Evolutionary conservation across 176 grass and related monocot genomes (phyloP), one percentile per base, ranked within the genome.

Genomic region (Lolium rigidum): DNA sequence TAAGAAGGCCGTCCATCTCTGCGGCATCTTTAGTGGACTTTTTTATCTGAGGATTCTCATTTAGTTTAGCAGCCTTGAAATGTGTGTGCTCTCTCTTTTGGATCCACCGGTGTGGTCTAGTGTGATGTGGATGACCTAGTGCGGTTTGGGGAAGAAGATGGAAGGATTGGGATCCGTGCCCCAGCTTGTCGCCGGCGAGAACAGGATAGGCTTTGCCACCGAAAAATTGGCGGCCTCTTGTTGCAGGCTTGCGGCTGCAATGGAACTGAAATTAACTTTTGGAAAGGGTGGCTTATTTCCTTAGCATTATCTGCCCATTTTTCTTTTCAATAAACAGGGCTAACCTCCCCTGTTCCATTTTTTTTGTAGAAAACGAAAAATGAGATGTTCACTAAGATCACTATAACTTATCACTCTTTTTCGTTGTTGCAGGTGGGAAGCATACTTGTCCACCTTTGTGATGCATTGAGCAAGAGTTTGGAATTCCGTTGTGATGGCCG

Each of bases 401-500:
- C 26, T 37, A 9, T 1, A 43, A 80, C 65, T 74, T 77, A 37
- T 76, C 11, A 65, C 56, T 11, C 56, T 56, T 87, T 7, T 63
- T 48, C 73, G 64, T 13, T 57, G 14, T 9, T 79, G 64, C 80
- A 90, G 74, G 59, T 80, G 74, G 59, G 73, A 76, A 37, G 5
- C 7, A 47, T 60, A 44, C 14, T 70, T 51, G 51, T 37, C 15
- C 14, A 63, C 11, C 25, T 74, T 58, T 58, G 38, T 58, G 67
- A 87, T 84, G 80, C 47, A 43, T 55, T 87, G 85, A 87, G 4
- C 48, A 28, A 15, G 61, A 75, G 6, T 20, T 38, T 1, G 25
- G 10, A 66, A 47, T n/a, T 16, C 60, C 12, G 3, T 44, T 81
- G 83, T 78, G 70, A 94, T 94, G 93, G 87, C 90, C 12, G 85